Conservation (phyloP, 352 stramenopile genomes). For the Lagenidium giganteum region DNA sequence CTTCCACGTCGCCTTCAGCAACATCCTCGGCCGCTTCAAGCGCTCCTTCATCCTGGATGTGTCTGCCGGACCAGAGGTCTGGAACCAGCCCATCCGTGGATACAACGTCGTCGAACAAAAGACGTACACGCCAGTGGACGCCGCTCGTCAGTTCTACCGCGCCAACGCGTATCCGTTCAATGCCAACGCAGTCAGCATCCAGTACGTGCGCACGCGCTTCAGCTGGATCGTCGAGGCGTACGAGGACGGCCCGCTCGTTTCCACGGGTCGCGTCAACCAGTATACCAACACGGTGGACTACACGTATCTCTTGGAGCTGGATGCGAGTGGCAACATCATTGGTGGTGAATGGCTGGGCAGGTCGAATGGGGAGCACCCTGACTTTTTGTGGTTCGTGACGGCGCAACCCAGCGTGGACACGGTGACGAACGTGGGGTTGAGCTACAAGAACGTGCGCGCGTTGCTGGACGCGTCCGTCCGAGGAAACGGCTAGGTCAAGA, state of each 20-base stretch:
- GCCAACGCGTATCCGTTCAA: constrained; percentile 70
- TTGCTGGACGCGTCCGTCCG: constrained; percentile 13
- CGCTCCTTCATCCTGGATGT: constrained; percentile 12
- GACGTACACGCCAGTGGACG: no score
- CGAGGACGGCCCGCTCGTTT: constrained; percentile 41
- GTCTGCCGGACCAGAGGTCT: background rate
- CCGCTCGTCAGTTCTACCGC: no score
- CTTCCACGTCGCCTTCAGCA: constrained; percentile 11
- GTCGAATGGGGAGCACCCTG: constrained; percentile 49
- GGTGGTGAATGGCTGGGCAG: constrained; percentile 61
- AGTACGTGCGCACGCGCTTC: constrained; percentile 45
- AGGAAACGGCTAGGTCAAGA: no score
- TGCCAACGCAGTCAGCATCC: constrained; percentile 36
- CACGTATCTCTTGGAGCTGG: constrained; percentile 63
- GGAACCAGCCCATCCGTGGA: constrained; percentile 1
- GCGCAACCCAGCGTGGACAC: background rate
- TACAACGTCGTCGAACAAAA: no score
- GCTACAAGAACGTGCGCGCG: constrained; percentile 4
- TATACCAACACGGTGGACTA: constrained; percentile 43
- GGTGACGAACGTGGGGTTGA: constrained; percentile 8
- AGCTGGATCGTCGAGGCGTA: constrained; percentile 47
- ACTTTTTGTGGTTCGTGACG: constrained; percentile 67
- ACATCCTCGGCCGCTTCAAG: constrained; percentile 12
- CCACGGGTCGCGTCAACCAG: constrained; percentile 33
- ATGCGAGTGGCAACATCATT: constrained; percentile 56